Conservation (phyloP, 805 yeast genomes). For the Nadsonia fulvescens region DNA sequence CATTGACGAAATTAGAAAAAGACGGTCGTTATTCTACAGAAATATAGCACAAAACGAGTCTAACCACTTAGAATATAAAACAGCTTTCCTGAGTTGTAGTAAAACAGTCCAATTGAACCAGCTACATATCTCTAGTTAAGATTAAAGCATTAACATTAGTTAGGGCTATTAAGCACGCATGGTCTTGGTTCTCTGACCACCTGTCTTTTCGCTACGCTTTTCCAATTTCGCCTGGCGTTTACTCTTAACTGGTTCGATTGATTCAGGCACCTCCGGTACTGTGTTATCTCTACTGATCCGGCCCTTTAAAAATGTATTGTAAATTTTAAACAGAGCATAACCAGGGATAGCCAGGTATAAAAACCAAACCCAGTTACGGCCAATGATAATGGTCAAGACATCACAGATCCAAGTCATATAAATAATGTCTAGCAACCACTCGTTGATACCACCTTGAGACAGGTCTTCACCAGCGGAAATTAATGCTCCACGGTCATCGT, state of each 20-base stretch:
- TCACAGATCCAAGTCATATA: constrained; percentile 47
- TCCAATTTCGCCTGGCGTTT: constrained; percentile 25
- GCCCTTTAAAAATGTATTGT: constrained; percentile 20
- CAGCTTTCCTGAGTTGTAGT: no score
- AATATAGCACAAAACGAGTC: no score
- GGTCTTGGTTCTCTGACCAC: constrained; percentile 10
- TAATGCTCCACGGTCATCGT: constrained; percentile 27
- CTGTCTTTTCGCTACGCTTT: no score
- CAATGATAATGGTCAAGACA: constrained; percentile 32
- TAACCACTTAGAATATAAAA: no score
- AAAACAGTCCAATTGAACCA: no score
- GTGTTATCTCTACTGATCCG: constrained; percentile 11
- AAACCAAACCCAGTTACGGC: constrained; percentile 44
- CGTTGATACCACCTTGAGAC: constrained; percentile 44
- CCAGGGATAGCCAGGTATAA: constrained; percentile 30
- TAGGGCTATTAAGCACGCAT: no score
- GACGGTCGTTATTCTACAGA: no score
- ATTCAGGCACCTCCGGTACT: constrained; percentile 5
- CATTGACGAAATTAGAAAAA: no score
- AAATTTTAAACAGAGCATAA: constrained; percentile 30
- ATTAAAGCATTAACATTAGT: no score
- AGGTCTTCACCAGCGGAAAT: constrained; percentile 43
- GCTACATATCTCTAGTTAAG: no score
- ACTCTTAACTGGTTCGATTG: constrained; percentile 9
- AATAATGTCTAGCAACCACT: constrained; percentile 52